Evolutionary conservation across 441 rosid species (phyloP), one percentile per base, ranked within the genome.

Genomic region (Gossypium aridum): DNA sequence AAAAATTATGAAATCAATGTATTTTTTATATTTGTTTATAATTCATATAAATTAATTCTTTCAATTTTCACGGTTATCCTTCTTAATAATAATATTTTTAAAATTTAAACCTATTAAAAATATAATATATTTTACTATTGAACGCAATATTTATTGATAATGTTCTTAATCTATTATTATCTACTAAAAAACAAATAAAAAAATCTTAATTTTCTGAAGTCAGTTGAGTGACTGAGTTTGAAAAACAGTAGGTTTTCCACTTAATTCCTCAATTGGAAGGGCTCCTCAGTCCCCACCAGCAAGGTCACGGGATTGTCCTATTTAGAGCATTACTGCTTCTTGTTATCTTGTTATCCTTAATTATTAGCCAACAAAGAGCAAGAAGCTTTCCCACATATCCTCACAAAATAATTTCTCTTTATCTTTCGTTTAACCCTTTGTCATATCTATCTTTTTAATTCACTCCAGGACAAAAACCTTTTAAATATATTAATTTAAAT

Each of bases 281-380:
- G 77, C 66, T 5, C 80, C 84, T 2, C 45, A 51, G 61, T 57
- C 62, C 28, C 37, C 72, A 16, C 25, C 60, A 70, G 79, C 68
- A 39, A 37, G 71, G 17, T 83, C 84, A 80, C 84, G 77, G 64
- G 83, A 25, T 37, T 66, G 53, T 55, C 25, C 71, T 66, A 54
- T 76, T 67, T 7, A 51, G 22, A 28, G 54, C 9, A 31, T 45
- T 25, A 68, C 43, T 47, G 25, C 16, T 53, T 43, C 72, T 68
- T 72, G 63, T 43, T 65, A 19, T 78, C n/a, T 49, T 45, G 10
- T 1, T 8, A n/a, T 14, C 65, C 43, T 68, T 7, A 51, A 49
- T 51, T 49, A 49, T 51, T 68, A 13, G 19, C 60, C 37, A 5
- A 14, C 9, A 0, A 23, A 66, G 19, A 14, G 12, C n/a, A 14